Evolutionary conservation across 768 basidiomycete species (phyloP).

Genomic region (Amanita jacksonii): DNA sequence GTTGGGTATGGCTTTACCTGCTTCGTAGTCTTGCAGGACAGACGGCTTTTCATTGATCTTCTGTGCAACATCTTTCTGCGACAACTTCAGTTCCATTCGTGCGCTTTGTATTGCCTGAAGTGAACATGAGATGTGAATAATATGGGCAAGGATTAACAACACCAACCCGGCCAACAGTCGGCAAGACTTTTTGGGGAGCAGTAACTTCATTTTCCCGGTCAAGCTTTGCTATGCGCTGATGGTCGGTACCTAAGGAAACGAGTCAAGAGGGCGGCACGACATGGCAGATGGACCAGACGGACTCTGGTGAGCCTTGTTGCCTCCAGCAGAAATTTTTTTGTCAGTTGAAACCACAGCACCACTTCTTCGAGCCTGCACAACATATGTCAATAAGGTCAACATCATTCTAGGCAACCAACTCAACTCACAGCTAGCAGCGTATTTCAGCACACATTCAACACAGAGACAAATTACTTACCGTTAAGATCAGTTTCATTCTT

Average conservation of each 20-base stretch:
- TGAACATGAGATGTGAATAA: conserved; percentile 3
- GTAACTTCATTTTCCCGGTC: conserved; percentile 95
- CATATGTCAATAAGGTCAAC: conserved; percentile 1
- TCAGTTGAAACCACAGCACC: conserved; percentile 77
- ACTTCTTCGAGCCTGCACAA: conserved; percentile 55
- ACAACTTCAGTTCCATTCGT: conserved; percentile 66
- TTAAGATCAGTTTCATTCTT: conserved; percentile 50
- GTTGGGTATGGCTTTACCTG: conserved; percentile 80
- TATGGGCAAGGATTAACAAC: conserved; percentile 6
- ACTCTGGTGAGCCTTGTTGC: conserved; percentile 77
- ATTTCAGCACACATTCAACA: neutral
- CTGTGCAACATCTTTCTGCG: conserved; percentile 89
- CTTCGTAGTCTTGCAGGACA: conserved; percentile 82
- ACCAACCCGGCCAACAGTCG: conserved; percentile 64
- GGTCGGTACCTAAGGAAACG: conserved; percentile 63
- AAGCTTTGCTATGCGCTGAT: conserved; percentile 88
- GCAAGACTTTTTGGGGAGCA: conserved; percentile 72
- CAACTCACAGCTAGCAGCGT: conserved; percentile 18
- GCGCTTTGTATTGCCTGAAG: conserved; percentile 71
- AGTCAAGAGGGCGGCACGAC: neutral
- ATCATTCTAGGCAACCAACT: neutral
- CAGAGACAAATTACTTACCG: conserved; percentile 16
- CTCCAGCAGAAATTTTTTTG: conserved; percentile 61
- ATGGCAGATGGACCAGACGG: conserved; percentile 11
- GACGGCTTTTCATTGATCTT: conserved; percentile 93